Percentiles rank a stretch among this genome's conserved stretches.
Conservation (phyloP, 805 yeast genomes). For the Pichia californica region DNA sequence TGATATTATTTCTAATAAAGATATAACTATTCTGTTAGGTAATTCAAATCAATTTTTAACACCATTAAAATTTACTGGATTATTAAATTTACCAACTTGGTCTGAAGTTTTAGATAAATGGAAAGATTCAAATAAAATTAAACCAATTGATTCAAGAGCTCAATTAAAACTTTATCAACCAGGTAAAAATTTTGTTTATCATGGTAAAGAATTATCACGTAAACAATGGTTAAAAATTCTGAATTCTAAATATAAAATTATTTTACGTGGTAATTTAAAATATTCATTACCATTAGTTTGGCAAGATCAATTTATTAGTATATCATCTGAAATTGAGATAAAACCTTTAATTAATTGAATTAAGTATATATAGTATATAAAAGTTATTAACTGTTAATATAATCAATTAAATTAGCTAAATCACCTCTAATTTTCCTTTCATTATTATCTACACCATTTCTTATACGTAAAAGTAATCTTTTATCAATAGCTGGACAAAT, state of each 20-base stretch:
- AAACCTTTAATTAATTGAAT: conserved; percentile 5
- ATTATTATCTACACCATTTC: conserved; percentile 18
- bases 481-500: conserved; percentile 56
- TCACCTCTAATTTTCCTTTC: conserved; percentile 37
- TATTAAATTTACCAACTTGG: conserved; percentile 16
- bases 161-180: conserved; percentile 29
- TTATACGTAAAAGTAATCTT: conserved; percentile 32
- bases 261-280: conserved; percentile 28
- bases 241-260: conserved; percentile 22
- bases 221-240: conserved; percentile 28
- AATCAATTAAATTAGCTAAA: conserved; percentile 29
- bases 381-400: conserved; percentile 23
- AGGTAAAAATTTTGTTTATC: conserved; percentile 22
- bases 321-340: conserved; percentile 23
- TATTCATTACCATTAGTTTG: conserved; percentile 26
- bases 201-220: conserved; percentile 18
- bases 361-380: no score
- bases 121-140: conserved; percentile 16
- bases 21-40: conserved; percentile 29
- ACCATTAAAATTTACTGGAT: conserved; percentile 27
- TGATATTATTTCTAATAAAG: conserved; percentile 2
- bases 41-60: conserved; percentile 25
- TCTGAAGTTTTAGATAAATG: conserved; percentile 19
- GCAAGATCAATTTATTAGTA: conserved; percentile 23
- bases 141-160: conserved; percentile 17